phyloP scores from a whole-genome alignment of 1,284 basidiomycete species.

The Papiliotrema terrestris region DNA sequence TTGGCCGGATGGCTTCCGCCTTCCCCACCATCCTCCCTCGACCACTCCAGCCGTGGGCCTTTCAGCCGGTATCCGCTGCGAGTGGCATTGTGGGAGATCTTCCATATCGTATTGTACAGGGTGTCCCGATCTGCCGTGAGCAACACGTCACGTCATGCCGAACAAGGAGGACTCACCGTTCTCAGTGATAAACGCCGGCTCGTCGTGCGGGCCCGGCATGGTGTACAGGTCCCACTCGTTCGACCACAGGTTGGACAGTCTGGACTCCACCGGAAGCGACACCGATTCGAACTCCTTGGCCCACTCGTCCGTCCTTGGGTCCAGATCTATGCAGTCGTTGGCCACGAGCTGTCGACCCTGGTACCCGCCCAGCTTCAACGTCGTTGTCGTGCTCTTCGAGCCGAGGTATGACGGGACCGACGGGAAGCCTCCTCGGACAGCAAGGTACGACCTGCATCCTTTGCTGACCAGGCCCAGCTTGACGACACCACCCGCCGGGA shows the following conservation, averaged over 20 bases:
- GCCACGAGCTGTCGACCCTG: conserved; percentile 54
- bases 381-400: conserved; percentile 48
- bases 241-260: conserved; percentile 21
- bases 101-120: conserved; percentile 36
- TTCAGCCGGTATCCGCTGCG: conserved; percentile 46
- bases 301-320: conserved; percentile 53
- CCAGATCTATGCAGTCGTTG: conserved; percentile 53
- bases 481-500: conserved; percentile 54
- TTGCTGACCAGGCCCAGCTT: conserved; percentile 43
- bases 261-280: conserved; percentile 12
- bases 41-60: conserved; percentile 58
- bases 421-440: conserved; percentile 62
- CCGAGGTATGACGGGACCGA: conserved; percentile 57
- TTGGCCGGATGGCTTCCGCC: conserved; percentile 70
- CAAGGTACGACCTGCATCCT: conserved; percentile 60
- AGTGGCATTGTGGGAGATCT: conserved; percentile 39
- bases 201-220: conserved; percentile 63
- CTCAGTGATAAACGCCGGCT: conserved; percentile 57
- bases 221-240: conserved; percentile 57
- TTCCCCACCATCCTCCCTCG: conserved; percentile 61
- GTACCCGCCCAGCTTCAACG: conserved; percentile 36
- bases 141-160: conserved; percentile 53
- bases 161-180: not conserved
- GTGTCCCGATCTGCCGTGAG: conserved; percentile 21
- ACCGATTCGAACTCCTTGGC: conserved; percentile 25